These are phyloP conservation scores for Exsudoporus frostii DNA, from an alignment of 768 basidiomycete genomes.

Conservation along the genomic window DNA sequence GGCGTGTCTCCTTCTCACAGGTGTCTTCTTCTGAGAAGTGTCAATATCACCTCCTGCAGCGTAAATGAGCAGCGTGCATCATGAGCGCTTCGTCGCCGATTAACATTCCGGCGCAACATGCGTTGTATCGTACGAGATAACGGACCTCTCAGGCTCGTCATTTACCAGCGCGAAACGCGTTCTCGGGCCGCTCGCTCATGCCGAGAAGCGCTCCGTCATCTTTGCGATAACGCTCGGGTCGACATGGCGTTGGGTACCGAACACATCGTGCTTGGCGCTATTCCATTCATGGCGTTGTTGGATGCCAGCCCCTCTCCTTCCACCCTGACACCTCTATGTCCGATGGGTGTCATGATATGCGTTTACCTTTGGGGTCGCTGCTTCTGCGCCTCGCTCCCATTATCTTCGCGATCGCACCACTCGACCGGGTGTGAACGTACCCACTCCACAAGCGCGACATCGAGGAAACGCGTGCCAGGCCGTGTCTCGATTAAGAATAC, in stretches of 20 bases:
- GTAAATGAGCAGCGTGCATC: not conserved
- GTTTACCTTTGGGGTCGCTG: not conserved
- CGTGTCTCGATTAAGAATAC: not conserved
- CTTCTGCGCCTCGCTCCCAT: not conserved
- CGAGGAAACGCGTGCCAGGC: not conserved
- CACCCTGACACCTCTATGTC: not conserved
- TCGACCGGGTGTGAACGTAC: not conserved
- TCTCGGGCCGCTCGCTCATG: no score
- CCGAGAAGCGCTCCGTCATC: no score
- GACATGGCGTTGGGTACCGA: no score
- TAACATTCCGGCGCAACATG: no score
- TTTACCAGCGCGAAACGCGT: no score
- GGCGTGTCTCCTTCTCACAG: not conserved
- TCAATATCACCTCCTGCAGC: not conserved
- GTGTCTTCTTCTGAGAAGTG: not conserved
- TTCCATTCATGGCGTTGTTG: no score
- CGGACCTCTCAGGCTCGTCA: no score
- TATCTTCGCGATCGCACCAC: not conserved
- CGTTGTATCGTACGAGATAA: no score
- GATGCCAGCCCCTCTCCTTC: no score
- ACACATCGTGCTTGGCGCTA: no score
- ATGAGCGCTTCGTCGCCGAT: slow-evolving; percentile 1
- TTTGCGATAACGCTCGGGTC: no score
- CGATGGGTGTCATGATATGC: not conserved
- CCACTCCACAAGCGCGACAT: not conserved